Evolutionary conservation across 208 protist genomes (phyloP), one percentile per base, ranked within the genome.

Genomic region (Trypanosoma lewisi): DNA sequence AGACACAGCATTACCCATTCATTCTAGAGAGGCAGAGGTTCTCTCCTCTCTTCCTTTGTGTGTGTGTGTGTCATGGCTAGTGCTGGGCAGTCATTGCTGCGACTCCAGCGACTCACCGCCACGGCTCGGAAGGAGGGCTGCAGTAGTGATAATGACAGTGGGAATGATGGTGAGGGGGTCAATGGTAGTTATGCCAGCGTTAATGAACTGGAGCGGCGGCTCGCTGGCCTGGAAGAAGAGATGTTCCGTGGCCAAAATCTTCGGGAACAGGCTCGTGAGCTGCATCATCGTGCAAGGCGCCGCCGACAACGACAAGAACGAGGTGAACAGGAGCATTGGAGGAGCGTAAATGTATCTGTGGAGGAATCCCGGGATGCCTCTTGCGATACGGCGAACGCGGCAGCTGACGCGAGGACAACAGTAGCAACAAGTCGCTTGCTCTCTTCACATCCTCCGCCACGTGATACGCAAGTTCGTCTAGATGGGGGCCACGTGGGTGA

Each of bases 21-120:
- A 44, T 19, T 17, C n/a, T 44, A 44, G 39, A 11, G 23, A 47
- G 42, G 23, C 42, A 6, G 12, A 19, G 2, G 7, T 2, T 19
- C 23, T 23, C 9, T 17, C 44, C 3, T 3, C 0, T 36, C 14
- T 39, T 6, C 16, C 6, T 39, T 31, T 9, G 16, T 4, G 5
- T 49, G 3, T 27, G 7, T 36, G 34, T 21, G 45, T 14, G 12
- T 31, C 2, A 55, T 66, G 60, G n/a, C 16, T 49, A 33, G 2
- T 55, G 33, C 49, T 28, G 49, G 48, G 36, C 34, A 57, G 21
- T 54, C 62, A n/a, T 28, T 67, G 33, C 14, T 53, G 39, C 51
- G 59, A 4, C 51, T 67, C 17, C 50, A 51, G 39, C 25, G 41
- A 6, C 52, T 57, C 9, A 67, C 59, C 34, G 52, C 36, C 17